A percentile compares a stretch with the other conserved stretches of the same genome.
phyloP scores from a whole-genome alignment of 164 flowering plant species.

The Sextonia rubra region DNA sequence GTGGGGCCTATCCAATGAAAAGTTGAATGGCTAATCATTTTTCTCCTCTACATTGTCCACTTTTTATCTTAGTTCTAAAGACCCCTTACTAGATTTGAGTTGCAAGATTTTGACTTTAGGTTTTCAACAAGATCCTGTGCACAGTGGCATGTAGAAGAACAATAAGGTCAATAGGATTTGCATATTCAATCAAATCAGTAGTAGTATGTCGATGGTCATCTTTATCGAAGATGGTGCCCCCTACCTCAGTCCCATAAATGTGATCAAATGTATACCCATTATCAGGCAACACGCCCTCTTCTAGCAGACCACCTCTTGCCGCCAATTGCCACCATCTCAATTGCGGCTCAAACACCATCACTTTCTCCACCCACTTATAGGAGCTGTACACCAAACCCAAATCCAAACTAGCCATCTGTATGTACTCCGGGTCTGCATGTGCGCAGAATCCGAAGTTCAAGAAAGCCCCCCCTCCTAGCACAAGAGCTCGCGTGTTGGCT shows the following conservation, averaged over 20 bases:
- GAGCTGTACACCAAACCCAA: conserved; percentile 40
- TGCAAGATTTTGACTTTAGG: conserved; percentile 23
- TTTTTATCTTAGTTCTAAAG: no score
- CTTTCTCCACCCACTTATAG: conserved; percentile 71
- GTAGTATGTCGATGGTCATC: conserved; percentile 66
- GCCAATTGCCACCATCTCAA: conserved; percentile 71
- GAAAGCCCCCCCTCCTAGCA: conserved; percentile 70
- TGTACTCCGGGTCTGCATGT: conserved; percentile 35
- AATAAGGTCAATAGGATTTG: conserved; percentile 38
- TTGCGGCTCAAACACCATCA: conserved; percentile 53
- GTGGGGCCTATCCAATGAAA: no score
- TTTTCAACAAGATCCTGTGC: conserved; percentile 41
- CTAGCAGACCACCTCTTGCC: conserved; percentile 58
- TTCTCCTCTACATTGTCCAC: no score
- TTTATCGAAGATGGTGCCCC: conserved; percentile 73
- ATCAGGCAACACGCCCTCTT: conserved; percentile 57
- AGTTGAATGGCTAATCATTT: no score
- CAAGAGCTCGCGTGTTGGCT: conserved; percentile 51
- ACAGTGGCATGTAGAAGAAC: conserved; percentile 62
- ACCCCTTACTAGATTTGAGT: no score
- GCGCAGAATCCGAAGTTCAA: conserved; percentile 78
- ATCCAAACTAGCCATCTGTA: conserved; percentile 41
- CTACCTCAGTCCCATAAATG: conserved; percentile 65
- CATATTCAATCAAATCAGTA: conserved; percentile 71
- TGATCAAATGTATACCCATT: conserved; percentile 75